Conservation (phyloP, 2,329 filamentous ascomycete species). For the Pyricularia pennisetigena region DNA sequence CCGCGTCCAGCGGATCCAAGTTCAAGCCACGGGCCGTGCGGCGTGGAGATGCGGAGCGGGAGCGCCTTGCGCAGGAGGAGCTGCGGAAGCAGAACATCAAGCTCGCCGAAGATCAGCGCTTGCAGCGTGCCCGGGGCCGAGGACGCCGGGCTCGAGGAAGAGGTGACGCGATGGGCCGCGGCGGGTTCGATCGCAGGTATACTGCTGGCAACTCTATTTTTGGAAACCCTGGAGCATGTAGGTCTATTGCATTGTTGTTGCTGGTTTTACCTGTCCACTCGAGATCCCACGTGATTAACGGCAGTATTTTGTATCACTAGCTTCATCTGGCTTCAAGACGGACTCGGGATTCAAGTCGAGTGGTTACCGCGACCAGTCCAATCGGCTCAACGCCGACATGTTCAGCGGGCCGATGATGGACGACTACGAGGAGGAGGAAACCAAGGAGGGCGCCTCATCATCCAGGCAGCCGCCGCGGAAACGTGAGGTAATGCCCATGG, state of each 20-base stretch:
- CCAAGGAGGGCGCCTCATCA: constrained; percentile 22
- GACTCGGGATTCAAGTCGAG: constrained; percentile 3
- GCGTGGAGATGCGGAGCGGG: constrained; percentile 23
- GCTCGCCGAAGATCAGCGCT: constrained; percentile 19
- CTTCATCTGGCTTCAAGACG: constrained; percentile 4
- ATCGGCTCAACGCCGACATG: constrained; percentile 46
- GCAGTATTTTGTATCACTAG: background rate
- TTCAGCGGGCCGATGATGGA: constrained; percentile 33
- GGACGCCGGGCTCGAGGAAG: constrained; percentile 12
- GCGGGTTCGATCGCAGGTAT: constrained; percentile 17
- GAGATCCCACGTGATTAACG: background rate
- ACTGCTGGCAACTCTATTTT: constrained; percentile 25
- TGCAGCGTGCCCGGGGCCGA: constrained; percentile 14
- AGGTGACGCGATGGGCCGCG: constrained; percentile 17
- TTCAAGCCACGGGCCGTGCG: constrained; percentile 24
- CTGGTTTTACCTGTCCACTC: background rate
- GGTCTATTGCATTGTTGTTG: constrained; percentile 8
- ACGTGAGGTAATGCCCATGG: constrained; percentile 37
- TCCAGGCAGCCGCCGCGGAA: constrained; percentile 15
- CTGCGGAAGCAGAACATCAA: constrained; percentile 17
- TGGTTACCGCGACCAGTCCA: constrained; percentile 27
- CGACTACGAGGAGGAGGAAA: constrained; percentile 34
- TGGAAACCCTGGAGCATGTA: constrained; percentile 18
- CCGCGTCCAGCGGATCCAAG: constrained; percentile 10
- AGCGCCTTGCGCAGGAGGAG: constrained; percentile 24